A percentile compares a stretch with the other conserved stretches of the same genome.
These are phyloP conservation scores for Phytophthora sojae DNA, from an alignment of 352 stramenopile genomes.

Conservation along the genomic window DNA sequence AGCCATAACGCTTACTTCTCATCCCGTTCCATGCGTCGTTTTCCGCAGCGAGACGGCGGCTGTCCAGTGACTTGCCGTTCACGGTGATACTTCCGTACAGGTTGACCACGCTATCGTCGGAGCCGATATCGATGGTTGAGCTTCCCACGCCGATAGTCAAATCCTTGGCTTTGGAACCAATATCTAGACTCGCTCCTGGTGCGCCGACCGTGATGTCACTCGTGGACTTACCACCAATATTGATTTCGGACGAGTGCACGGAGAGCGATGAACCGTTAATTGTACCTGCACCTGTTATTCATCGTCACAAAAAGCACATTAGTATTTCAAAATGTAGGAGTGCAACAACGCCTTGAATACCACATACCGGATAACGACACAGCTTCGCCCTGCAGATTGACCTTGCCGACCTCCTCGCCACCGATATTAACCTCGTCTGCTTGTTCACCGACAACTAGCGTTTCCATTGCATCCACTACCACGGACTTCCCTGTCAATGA, in stretches of 20 bases:
- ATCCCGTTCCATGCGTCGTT: conserved; percentile 2
- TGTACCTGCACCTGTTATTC: conserved; percentile 28
- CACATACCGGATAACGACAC: conserved; percentile 37
- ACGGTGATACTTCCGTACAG: conserved; percentile 59
- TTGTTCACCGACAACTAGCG: conserved; percentile 31
- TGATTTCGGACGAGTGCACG: conserved; percentile 37
- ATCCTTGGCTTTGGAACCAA: conserved; percentile 36
- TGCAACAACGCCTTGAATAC: no score
- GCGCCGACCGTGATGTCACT: conserved; percentile 44
- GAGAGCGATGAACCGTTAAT: conserved; percentile 34
- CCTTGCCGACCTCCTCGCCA: conserved; percentile 24
- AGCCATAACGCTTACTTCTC: conserved; percentile 37
- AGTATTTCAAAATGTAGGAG: neutral
- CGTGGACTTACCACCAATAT: conserved; percentile 45
- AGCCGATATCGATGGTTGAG: conserved; percentile 47
- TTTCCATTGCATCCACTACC: conserved; percentile 31
- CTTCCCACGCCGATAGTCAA: conserved; percentile 45
- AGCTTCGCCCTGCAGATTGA: conserved; percentile 26
- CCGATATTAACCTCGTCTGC: conserved; percentile 30
- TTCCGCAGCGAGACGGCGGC: conserved; percentile 32
- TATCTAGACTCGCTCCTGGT: conserved; percentile 27
- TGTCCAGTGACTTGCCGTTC: conserved; percentile 55
- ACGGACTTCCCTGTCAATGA: conserved; percentile 35
- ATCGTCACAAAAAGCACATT: conserved; percentile 1
- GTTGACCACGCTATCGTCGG: conserved; percentile 40